Conservation (phyloP, 257 asterid species). For the Gentiana dahurica region DNA sequence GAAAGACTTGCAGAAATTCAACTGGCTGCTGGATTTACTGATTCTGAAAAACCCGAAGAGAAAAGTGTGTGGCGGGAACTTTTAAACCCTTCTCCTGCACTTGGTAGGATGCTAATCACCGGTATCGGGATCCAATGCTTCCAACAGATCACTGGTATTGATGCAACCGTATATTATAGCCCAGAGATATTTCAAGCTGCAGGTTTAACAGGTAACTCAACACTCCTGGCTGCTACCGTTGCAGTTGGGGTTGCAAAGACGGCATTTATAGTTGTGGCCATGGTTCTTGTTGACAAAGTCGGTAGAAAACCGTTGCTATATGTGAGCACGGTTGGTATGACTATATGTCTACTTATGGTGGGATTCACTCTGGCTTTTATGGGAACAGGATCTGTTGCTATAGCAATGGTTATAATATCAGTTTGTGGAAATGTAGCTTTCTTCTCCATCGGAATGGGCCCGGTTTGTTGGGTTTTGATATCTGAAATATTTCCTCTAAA, state of each 20-base stretch:
- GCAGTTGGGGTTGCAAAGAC: conserved; percentile 87
- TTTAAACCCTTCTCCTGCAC: conserved; percentile 58
- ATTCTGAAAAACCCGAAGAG: conserved; percentile 22
- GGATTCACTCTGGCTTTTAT: conserved; percentile 38
- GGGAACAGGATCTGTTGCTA: conserved; percentile 34
- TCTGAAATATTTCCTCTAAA: conserved; percentile 78
- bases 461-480: conserved; percentile 85
- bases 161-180: conserved; percentile 88
- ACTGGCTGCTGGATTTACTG: conserved; percentile 39
- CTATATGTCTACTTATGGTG: conserved; percentile 49
- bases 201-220: conserved; percentile 49
- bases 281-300: conserved; percentile 58
- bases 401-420: conserved; percentile 35
- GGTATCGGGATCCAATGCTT: conserved; percentile 90
- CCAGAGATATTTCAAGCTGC: conserved; percentile 74
- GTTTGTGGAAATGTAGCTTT: conserved; percentile 88
- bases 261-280: conserved; percentile 53
- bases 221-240: conserved; percentile 80
- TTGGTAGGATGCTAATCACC: conserved; percentile 55
- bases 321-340: conserved; percentile 88
- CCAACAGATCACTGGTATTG: conserved; percentile 88
- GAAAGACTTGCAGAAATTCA: conserved; percentile 72
- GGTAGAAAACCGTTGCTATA: conserved; percentile 88
- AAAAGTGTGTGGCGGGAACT: conserved; percentile 76
- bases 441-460: conserved; percentile 84